Evolutionary conservation across 2,329 filamentous ascomycete genomes (phyloP), one percentile per base, ranked within the genome.

Genomic region (Dactylellina cionopaga): DNA sequence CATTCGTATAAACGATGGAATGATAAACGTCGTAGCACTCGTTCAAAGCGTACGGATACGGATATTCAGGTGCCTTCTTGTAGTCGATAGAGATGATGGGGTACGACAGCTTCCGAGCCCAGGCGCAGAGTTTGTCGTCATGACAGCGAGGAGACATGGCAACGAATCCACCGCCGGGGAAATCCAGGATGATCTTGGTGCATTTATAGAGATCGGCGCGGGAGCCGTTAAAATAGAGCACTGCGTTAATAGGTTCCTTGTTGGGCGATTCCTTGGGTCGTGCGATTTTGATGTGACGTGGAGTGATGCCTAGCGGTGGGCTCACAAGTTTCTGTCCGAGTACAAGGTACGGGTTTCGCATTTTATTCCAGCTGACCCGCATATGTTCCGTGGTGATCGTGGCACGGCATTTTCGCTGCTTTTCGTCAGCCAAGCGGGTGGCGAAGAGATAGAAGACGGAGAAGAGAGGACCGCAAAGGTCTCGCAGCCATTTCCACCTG

Each of bases 131-230:
- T 80, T 96, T 96, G 80, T 99, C 95, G 78, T 99, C 95, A 77
- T 96, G 92, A 77, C 90, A 91, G 47, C 95, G 85, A n/a, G 95
- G 95, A 68, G 92, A 89, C 95, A 99, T 99, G 15, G 95, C 93
- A 10, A 99, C 93, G 75, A 96, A 99, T 0, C 95, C 95, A 29
- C 95, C 95, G 0, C 95, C 95, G 0, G 95, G 95, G 2, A 98
- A 88, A 80, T 99, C 95, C 33, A 99, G 79, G 0, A 99, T 86
- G 25, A 99, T 80, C 77, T 90, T 90, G 54, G 86, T 89, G 78
- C 96, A 90, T 41, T 89, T 86, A 77, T 88, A 88, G 46, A 97
- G 83, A 47, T 92, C 89, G 1, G 89, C 87, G 5, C 96, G 81
- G 0, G 93, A 90, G 0, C 95, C 95, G 77, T 98, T 92, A 77